Conservation (phyloP, 768 basidiomycete genomes). For the Boletus coccyginus region DNA sequence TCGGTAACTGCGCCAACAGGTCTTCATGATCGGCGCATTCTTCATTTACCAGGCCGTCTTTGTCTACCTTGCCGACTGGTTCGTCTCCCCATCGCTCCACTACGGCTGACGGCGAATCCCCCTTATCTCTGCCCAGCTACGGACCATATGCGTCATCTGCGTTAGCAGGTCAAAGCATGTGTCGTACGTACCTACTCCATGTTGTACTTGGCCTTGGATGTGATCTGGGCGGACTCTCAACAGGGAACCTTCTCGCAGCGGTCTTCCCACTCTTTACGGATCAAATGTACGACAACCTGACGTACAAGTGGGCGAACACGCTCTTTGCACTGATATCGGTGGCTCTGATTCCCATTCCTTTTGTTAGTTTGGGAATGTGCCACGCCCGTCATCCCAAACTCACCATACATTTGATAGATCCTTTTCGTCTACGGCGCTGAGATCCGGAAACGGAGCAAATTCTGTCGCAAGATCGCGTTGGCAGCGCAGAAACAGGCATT, state of each 20-base stretch:
- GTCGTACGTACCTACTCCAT: constrained; percentile 37
- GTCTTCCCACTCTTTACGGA: constrained; percentile 63
- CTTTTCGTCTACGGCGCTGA: constrained; percentile 32
- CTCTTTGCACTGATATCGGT: constrained; percentile 52
- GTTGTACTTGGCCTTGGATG: constrained; percentile 16
- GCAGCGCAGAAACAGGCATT: background rate
- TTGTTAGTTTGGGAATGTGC: constrained; percentile 35
- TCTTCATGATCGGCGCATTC: constrained; percentile 51
- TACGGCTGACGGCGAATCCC: background rate
- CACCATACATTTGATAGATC: constrained; percentile 14
- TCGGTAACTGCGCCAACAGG: constrained; percentile 26
- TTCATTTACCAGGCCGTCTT: constrained; percentile 59
- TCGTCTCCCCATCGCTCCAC: constrained; percentile 11
- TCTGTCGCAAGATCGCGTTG: constrained; percentile 23
- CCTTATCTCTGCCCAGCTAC: constrained; percentile 33
- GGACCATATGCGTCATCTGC: constrained; percentile 67
- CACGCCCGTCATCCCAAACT: background rate
- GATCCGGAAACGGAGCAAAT: constrained; percentile 32
- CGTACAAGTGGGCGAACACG: constrained; percentile 60
- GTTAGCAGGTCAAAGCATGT: constrained; percentile 63
- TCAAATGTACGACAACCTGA: constrained; percentile 55
- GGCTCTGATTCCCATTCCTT: constrained; percentile 59
- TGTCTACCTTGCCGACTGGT: constrained; percentile 65
- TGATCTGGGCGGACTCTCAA: background rate
- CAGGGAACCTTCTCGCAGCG: constrained; percentile 49